Evolutionary conservation across 1,284 basidiomycete genomes (phyloP).

Genomic region (Leccinum griseonigrum): DNA sequence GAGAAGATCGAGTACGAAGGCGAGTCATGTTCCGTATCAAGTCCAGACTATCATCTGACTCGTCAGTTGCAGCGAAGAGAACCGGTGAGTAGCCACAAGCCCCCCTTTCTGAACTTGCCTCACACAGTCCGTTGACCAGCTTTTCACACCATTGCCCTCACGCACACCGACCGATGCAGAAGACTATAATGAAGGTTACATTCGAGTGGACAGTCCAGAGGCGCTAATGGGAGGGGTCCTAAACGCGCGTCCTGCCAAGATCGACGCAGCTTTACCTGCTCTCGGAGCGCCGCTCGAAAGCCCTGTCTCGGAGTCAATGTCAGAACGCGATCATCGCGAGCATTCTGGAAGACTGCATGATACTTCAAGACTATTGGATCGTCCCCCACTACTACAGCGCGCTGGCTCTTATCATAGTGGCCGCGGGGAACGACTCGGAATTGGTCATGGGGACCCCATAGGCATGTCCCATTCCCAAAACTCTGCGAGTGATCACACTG

Average conservation of each 20-base stretch:
- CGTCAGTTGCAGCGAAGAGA: conserved; percentile 28
- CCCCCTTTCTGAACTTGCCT: conserved; percentile 9
- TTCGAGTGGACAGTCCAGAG: conserved; percentile 33
- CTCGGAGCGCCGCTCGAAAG: conserved; percentile 20
- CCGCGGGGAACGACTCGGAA: conserved; percentile 13
- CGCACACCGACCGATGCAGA: conserved; percentile 34
- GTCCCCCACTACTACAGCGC: conserved; percentile 20
- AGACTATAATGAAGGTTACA: conserved; percentile 31
- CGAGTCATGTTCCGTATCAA: conserved; percentile 10
- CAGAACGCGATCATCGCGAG: conserved; percentile 28
- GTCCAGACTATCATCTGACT: conserved; percentile 13
- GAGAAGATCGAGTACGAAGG: conserved; percentile 31
- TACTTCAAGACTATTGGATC: conserved; percentile 27
- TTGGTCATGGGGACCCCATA: conserved; percentile 22
- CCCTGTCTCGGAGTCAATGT: conserved; percentile 22
- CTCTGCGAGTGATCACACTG: conserved; percentile 32
- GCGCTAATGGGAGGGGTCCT: conserved; percentile 34
- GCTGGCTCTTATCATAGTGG: conserved; percentile 24
- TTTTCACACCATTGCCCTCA: conserved; percentile 35
- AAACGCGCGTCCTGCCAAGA: conserved; percentile 31
- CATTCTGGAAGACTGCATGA: conserved; percentile 17
- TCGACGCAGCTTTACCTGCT: conserved; percentile 22
- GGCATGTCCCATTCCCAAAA: conserved; percentile 23
- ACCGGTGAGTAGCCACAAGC: conserved; percentile 24
- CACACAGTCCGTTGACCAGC: conserved; percentile 14